A percentile compares a stretch with the other conserved stretches of the same genome.
Conservation (phyloP, 2,329 filamentous ascomycete species). For the Scytalidium lignicola region DNA sequence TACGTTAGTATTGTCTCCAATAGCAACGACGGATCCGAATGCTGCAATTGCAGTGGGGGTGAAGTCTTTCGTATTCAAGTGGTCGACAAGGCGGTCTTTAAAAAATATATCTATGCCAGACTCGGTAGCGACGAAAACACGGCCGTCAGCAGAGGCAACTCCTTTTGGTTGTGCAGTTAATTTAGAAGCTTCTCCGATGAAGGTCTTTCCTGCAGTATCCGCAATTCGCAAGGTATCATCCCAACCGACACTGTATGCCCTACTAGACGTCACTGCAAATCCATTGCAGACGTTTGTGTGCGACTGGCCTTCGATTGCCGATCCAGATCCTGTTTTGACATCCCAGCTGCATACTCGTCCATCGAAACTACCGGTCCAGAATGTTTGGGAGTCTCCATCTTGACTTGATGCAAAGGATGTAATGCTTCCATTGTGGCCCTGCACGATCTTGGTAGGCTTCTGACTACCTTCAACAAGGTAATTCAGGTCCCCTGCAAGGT, state of each 20-base stretch:
- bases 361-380: conserved; percentile 91
- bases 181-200: conserved; percentile 62
- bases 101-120: conserved; percentile 55
- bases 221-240: conserved; percentile 83
- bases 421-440: conserved; percentile 88
- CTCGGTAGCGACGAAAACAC: conserved; percentile 45
- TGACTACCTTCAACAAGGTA: conserved; percentile 73
- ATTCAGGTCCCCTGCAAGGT: conserved; percentile 81
- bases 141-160: conserved; percentile 48
- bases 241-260: conserved; percentile 86
- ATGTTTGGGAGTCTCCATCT: conserved; percentile 45
- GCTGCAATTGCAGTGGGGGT: conserved; percentile 69
- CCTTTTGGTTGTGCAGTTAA: conserved; percentile 78
- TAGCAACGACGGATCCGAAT: conserved; percentile 60
- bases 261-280: conserved; percentile 56
- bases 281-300: conserved; percentile 85
- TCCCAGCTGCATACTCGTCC: conserved; percentile 86
- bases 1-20: conserved; percentile 69
- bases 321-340: conserved; percentile 60
- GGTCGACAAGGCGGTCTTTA: conserved; percentile 55
- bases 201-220: conserved; percentile 69
- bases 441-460: conserved; percentile 65
- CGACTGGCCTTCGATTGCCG: conserved; percentile 69
- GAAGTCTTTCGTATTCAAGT: conserved; percentile 53
- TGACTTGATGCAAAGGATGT: conserved; percentile 65